Evolutionary conservation across 306 rosid species (phyloP).

Genomic region (Carpinus viminea): DNA sequence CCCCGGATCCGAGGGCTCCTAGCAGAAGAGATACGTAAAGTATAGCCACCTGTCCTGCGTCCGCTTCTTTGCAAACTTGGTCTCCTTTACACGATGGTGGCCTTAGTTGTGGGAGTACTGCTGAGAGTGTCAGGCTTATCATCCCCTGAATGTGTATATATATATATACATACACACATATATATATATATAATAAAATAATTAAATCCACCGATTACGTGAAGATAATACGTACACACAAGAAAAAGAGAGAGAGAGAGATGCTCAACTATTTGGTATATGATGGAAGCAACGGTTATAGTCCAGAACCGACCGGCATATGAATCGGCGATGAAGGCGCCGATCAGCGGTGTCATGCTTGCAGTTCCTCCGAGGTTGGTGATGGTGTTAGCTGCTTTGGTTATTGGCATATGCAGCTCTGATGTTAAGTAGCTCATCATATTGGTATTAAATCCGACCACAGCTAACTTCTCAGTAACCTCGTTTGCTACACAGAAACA

Average conservation of each 20-base stretch:
- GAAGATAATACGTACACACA: background rate
- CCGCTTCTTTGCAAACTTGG: constrained; percentile 64
- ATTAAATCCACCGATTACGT: constrained; percentile 24
- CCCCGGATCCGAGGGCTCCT: constrained; percentile 81
- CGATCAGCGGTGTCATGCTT: constrained; percentile 87
- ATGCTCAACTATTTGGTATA: constrained; percentile 62
- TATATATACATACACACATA: background rate
- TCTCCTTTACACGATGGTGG: constrained; percentile 73
- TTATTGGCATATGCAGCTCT: constrained; percentile 81
- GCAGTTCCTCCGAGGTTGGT: constrained; percentile 85
- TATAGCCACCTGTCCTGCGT: constrained; percentile 54
- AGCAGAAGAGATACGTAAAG: constrained; percentile 57
- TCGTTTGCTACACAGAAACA: constrained; percentile 63
- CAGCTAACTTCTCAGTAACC: constrained; percentile 84
- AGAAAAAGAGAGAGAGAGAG: constrained; percentile 12
- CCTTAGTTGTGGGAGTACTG: constrained; percentile 66
- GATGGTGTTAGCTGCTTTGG: constrained; percentile 87
- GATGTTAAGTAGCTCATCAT: constrained; percentile 88
- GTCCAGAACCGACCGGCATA: constrained; percentile 85
- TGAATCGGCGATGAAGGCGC: constrained; percentile 88
- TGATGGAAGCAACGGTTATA: constrained; percentile 62
- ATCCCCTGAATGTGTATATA: constrained; percentile 52
- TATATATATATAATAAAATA: background rate
- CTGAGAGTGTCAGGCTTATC: constrained; percentile 72
- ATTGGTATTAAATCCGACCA: constrained; percentile 80